Percentiles rank a stretch among this genome's conserved stretches.
These are phyloP conservation scores for Naematelia encephala DNA, from an alignment of 768 basidiomycete species.

Conservation along the genomic window DNA sequence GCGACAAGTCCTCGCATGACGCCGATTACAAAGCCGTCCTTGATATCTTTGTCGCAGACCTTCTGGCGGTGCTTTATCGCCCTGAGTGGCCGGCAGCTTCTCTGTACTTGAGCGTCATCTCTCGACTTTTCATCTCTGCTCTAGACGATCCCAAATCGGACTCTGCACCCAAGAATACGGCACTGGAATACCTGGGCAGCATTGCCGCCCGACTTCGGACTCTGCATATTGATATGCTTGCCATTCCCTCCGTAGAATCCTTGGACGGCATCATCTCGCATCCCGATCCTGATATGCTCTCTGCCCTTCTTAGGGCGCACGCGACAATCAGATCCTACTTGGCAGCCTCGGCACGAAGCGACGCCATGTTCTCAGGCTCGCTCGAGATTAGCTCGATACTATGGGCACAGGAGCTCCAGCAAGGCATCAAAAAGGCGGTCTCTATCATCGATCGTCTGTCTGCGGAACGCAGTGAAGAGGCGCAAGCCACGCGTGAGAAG, in stretches of 20 bases:
- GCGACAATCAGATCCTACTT: constrained; percentile 18
- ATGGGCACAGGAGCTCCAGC: constrained; percentile 79
- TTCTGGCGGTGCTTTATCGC: constrained; percentile 82
- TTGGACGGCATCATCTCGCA: constrained; percentile 57
- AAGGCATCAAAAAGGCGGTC: constrained; percentile 62
- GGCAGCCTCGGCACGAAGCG: constrained; percentile 19
- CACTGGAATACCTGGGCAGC: constrained; percentile 89
- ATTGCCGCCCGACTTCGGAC: constrained; percentile 72
- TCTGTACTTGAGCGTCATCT: constrained; percentile 72
- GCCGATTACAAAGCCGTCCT: constrained; percentile 90
- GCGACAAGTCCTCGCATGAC: constrained; percentile 86
- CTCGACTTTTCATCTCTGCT: constrained; percentile 79
- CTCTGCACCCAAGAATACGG: constrained; percentile 81
- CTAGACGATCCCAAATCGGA: constrained; percentile 74
- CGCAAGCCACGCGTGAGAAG: constrained; percentile 18
- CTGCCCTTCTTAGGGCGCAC: constrained; percentile 18
- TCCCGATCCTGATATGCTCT: constrained; percentile 9
- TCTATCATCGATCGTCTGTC: constrained; percentile 55
- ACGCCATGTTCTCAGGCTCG: constrained; percentile 55
- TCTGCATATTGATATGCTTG: constrained; percentile 39
- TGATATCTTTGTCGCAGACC: constrained; percentile 82
- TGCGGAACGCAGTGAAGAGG: constrained; percentile 41
- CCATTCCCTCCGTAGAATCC: constrained; percentile 43
- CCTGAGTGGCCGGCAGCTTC: constrained; percentile 97
- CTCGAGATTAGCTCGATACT: constrained; percentile 73